Evolutionary conservation across 2,329 filamentous ascomycete genomes (phyloP), one percentile per base, ranked within the genome.

Genomic region (Ceratocystis ficicola): DNA sequence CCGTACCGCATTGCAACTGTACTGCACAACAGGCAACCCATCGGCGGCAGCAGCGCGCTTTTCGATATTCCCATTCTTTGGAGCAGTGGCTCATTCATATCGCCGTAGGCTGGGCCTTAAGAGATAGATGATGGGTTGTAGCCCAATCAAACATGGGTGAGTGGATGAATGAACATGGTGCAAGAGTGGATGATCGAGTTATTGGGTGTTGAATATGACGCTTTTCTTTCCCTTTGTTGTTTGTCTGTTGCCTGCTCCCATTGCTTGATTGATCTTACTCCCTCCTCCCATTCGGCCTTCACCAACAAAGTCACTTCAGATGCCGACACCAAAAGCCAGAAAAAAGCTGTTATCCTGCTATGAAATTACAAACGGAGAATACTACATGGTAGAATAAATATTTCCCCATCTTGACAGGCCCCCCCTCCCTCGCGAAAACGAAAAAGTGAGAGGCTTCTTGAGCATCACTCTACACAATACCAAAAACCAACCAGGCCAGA

Each of bases 61-160:
- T 57, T 32, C 28, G 25, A 15, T 57, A 28, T 57, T 57, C 52
- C n/a, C 52, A 32, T 28, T 41, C 36, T 41, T 41, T 30, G 25
- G 52, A 25, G 52, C 52, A 30, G 52, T 57, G 52, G 52, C 52
- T 25, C 52, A 57, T 32, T 57, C 52, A 25, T 57, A 28, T 28
- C 30, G 52, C 5, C 15, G 52, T 25, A 57, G 7, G 28, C 5
- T 7, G 50, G 50, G 50, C 50, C 50, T 55, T 15, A 17, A 55
- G 25, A 57, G 52, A 17, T 57, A 28, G 62, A 64, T 64, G 32
- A 55, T 64, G 62, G 62, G 46, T 36, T 20, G 48, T 64, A 50
- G 63, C 63, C 52, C 32, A 44, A 44, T 46, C 50, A 57, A 59
- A 65, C 50, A 65, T 65, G 63, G 63, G 63, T 65, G 50, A 65